Conservation (phyloP, 805 yeast genomes). For the Kodamaea fukazawae region DNA sequence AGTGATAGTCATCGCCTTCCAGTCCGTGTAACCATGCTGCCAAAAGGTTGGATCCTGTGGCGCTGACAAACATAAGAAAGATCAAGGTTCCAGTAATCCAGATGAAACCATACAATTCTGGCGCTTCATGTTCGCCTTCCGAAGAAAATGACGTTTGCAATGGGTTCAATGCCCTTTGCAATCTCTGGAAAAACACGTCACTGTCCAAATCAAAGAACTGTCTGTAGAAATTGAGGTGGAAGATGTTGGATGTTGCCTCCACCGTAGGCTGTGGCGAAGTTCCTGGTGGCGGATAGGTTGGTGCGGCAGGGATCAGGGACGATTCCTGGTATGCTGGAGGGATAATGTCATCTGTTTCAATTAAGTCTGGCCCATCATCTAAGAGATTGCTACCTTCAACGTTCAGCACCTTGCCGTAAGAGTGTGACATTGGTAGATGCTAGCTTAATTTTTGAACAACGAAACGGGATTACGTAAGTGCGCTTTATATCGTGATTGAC, state of each 20-base stretch:
- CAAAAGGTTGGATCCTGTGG: slow-evolving; percentile 66
- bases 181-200: slow-evolving; percentile 53
- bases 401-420: slow-evolving; percentile 3
- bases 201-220: slow-evolving; percentile 70
- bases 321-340: slow-evolving; percentile 12
- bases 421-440: slow-evolving; percentile 6
- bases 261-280: slow-evolving; percentile 27
- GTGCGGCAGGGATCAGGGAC: slow-evolving; percentile 3
- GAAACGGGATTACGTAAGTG: no score
- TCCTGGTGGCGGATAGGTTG: slow-evolving; percentile 14
- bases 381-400: slow-evolving; percentile 9
- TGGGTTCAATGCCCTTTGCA: slow-evolving; percentile 59
- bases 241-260: slow-evolving; percentile 35
- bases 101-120: slow-evolving; percentile 81
- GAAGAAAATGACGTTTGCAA: slow-evolving; percentile 24
- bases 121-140: slow-evolving; percentile 27
- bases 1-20: slow-evolving; percentile 46
- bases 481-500: no score
- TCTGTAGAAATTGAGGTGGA: slow-evolving; percentile 59
- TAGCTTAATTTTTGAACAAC: background rate
- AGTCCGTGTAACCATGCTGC: slow-evolving; percentile 49
- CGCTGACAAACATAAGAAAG: slow-evolving; percentile 68
- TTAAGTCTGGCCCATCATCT: slow-evolving; percentile 18
- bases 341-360: slow-evolving; percentile 19
- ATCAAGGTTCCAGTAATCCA: slow-evolving; percentile 89